Base-by-base conservation (phyloP, 2,329 filamentous ascomycete species). In the Trichoderma sp. region DNA sequence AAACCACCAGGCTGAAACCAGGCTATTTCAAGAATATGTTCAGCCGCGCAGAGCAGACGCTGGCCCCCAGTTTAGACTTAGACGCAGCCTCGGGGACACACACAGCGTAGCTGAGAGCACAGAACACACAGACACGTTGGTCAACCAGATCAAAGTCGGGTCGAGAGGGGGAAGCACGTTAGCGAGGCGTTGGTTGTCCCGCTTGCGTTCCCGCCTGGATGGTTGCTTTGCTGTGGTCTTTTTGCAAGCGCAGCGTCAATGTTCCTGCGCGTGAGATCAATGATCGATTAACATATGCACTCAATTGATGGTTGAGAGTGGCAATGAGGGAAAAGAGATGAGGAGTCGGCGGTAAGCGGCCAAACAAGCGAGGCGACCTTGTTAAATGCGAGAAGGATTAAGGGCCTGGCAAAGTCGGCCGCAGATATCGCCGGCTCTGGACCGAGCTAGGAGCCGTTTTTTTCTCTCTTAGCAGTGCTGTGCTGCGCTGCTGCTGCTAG, bases 341-440 rank as follows among this genome's bases (percentile, higher is more conserved):
- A 72, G 53, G 51, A 71, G 69, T 73, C 72, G 72, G 72, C 70
- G 70, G 69, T 73, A 73, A 73, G 72, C 72, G 72, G 72, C 28
- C 70, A 64, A 61, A 70, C 18, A 34, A 36, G 71, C 58, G 58
- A 71, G 61, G 68, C 53, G 66, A 65, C 58, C 26, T 39, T 71
- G 67, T 71, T 70, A 72, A 71, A 60, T 70, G 58, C 66, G 58
- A 64, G 56, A 62, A 61, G 66, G 64, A 62, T 68, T 36, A 65
- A 57, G 63, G 63, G 28, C 70, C 70, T 58, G n/a, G 63, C 57
- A 51, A 32, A 26, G 67, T 71, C 68, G 67, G 71, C 71, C 71
- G 71, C 58, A 66, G 24, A 43, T 73, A 70, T 53, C 67, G 67
- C 67, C 67, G 67, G 67, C n/a, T 70, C 67, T 70, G 57, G 57